Evolutionary conservation across 1,284 basidiomycete genomes (phyloP).

Genomic region (Fomitopsis schrenkii): DNA sequence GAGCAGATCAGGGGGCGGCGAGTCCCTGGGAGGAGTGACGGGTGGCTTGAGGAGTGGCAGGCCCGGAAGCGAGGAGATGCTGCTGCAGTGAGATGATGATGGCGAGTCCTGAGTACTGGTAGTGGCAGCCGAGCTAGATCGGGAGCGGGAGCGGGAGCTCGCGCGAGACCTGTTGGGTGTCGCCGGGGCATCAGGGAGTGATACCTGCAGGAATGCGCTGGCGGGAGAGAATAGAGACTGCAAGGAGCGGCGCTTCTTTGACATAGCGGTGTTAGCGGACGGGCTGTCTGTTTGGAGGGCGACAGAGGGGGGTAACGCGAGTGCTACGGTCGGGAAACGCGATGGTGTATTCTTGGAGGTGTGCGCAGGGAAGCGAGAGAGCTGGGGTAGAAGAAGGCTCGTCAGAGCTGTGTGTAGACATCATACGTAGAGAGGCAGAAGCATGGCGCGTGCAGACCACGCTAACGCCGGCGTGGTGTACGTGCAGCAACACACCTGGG

Average conservation of each 20-base stretch:
- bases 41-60: conserved; percentile 12
- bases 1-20: conserved; percentile 42
- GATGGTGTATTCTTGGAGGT: background rate
- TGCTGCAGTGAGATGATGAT: conserved; percentile 13
- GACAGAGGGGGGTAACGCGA: background rate
- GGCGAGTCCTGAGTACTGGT: conserved; percentile 7
- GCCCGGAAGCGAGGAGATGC: conserved; percentile 14
- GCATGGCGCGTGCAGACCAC: conserved; percentile 5
- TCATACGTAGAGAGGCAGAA: background rate
- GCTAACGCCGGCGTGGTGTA: conserved; percentile 6
- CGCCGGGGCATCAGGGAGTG: conserved; percentile 16
- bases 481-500: background rate
- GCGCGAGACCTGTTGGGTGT: conserved; percentile 11
- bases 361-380: background rate
- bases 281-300: background rate
- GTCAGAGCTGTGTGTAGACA: background rate
- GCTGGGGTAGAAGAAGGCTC: conserved; percentile 1
- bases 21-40: conserved; percentile 17
- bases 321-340: background rate
- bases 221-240: conserved; percentile 44
- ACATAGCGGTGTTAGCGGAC: conserved; percentile 13
- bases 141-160: conserved; percentile 7
- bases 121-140: conserved; percentile 13
- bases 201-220: conserved; percentile 22
- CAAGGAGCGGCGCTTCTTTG: conserved; percentile 48